Base-by-base conservation (phyloP, 2,329 filamentous ascomycete species). In the Cladosporium sp. region DNA sequence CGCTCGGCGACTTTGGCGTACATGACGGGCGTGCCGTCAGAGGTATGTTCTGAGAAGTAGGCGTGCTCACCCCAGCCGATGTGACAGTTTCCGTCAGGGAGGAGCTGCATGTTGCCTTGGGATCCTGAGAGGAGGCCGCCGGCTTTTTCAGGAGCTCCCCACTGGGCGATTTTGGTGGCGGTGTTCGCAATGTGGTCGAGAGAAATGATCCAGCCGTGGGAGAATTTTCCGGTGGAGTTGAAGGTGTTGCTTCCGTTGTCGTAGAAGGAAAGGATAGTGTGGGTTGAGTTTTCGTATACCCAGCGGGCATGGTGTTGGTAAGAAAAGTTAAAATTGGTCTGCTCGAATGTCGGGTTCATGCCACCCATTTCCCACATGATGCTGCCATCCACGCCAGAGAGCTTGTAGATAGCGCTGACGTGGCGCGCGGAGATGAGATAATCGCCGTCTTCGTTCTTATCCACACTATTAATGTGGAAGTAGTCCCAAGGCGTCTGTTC, bases 291-390 rank as follows among this genome's bases (percentile, higher is more conserved):
- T 59, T 78, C 74, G 11, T 72, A 72, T 19, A 80, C 68, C 64
- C 77, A 81, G 54, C 76, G 76, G 0, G 78, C 80, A 62, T 84
- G 74, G 62, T 84, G 81, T 65, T 84, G 82, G 67, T 77, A 83
- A 12, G 75, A 75, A 58, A 80, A 80, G 36, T 76, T 69, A 59
- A 79, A 78, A 51, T 78, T 75, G 12, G 77, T 82, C 51, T 72
- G 66, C 50, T 74, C 72, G 66, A 82, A 80, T 38, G 76, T 75
- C 1, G 76, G 76, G 22, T 72, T 75, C 30, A 73, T 73, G 19
- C 83, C 82, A 15, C 80, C 80, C 6, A 81, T 68, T 19, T 74
- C 72, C 79, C 79, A 81, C 61, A 81, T 74, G 43, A 80, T 75
- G n/a, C 72, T 67, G 2, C 78, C 77, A 17, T 74, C 74, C 5